Evolutionary conservation across 2,329 filamentous ascomycete genomes (phyloP), one percentile per base, ranked within the genome.

Genomic region (Pseudogymnoascus sp.): DNA sequence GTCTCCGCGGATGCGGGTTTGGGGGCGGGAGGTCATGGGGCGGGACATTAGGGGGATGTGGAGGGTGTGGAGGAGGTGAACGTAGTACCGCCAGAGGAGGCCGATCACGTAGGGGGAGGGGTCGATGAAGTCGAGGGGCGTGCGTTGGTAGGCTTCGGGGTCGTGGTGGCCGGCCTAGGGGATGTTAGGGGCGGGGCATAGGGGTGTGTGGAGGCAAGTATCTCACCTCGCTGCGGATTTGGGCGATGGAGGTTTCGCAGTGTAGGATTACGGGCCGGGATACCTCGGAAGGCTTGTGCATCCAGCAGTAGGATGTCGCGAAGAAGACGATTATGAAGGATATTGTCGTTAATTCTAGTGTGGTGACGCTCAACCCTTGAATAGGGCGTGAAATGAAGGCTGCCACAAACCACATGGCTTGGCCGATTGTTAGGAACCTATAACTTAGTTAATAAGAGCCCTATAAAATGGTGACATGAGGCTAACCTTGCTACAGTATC

Each of bases 41-140:
- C 21, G 36, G 2, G 60, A 42, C 29, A 16, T 18, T 12, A 59
- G 42, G 34, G 10, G 39, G 31, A 68, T 65, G 34, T 26, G 11
- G 42, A 68, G 59, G 1, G 16, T 23, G 57, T 65, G 60, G 11
- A 69, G 65, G 37, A 69, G 67, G 34, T 68, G 65, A 34, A 66
- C 66, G 51, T 63, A 68, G 31, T 67, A 29, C 23, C 62, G 39
- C 67, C 64, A 68, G 21, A 66, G 63, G 5, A 66, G 10, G 37
- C 63, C 65, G 62, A 65, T 68, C 8, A 21, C 51, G 45, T 62
- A 68, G 62, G 67, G 66, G 12, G 64, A 40, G 7, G 64, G 61
- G 29, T 64, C 65, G n/a, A 76, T 65, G 23, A 75, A 75, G 18
- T 76, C 72, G 1, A 77, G 59, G 0, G 74, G 75, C 0, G 74